Evolutionary conservation across 2,329 filamentous ascomycete species (phyloP), one percentile per base, ranked within the genome.

Genomic region (Leptographium wingfieldii): DNA sequence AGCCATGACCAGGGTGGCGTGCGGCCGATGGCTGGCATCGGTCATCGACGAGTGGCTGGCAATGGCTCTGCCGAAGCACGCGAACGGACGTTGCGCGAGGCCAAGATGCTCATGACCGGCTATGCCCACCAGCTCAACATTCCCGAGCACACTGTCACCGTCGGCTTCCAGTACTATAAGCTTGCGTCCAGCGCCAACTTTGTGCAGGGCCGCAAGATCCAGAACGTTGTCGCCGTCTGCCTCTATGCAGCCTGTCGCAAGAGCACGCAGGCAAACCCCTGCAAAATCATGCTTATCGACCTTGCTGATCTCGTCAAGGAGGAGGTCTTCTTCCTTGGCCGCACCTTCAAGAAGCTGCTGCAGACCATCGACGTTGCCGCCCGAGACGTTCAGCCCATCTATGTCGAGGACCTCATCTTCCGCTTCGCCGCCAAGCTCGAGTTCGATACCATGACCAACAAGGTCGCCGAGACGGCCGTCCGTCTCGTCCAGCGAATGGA

Each of bases 281-380:
- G 94, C 69, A 88, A 86, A 51, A 80, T 94, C 65, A 92, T 99
- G 87, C 80, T 99, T 52, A 97, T 99, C 70, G 94, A 99, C 70
- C 84, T 99, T 69, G 90, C 94, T 14, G 94, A 99, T 69, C 80
- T 92, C 62, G 76, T 79, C 59, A 81, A 82, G 75, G 83, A 94
- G 69, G 96, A 96, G 66, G 92, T 99, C 29, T 99, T 95, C 74
- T 87, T 89, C 63, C 80, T 99, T 16, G 94, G 94, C 51, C 86
- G 89, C 63, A 88, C 90, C 33, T 97, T 95, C 79, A 95, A 95
- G 71, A 84, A 88, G 65, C 82, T 85, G 40, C 81, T 88, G 43
- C 85, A 85, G 55, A 78, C 88, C 29, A 83, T 88, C 65, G 85
- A 88, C 62, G 78, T 83, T 55, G 70, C 74, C 58, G 71, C 71